These are phyloP conservation scores for Tulasnella sp. DNA, from an alignment of 768 basidiomycete species.

Conservation along the genomic window DNA sequence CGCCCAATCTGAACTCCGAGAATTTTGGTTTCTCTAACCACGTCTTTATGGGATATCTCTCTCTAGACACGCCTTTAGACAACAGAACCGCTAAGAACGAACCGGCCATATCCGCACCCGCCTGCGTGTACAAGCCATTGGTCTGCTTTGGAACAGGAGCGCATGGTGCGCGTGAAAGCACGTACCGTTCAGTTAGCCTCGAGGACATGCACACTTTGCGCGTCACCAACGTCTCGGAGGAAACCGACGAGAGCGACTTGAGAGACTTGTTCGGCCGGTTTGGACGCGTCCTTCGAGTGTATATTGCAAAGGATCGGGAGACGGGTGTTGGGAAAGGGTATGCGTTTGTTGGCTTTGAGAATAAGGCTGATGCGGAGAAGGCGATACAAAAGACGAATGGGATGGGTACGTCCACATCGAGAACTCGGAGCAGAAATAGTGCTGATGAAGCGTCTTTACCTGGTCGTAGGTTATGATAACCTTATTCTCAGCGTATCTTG, in stretches of 20 bases:
- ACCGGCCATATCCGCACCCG: conserved; percentile 35
- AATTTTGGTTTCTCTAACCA: background rate
- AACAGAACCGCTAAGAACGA: conserved; percentile 25
- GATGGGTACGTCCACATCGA: conserved; percentile 39
- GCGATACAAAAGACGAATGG: conserved; percentile 92
- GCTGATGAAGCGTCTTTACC: background rate
- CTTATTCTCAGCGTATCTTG: conserved; percentile 66
- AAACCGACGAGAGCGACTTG: conserved; percentile 89
- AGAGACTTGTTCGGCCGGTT: conserved; percentile 87
- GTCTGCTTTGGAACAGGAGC: conserved; percentile 63
- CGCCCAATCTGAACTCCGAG: too few relatives aligned
- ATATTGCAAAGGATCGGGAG: conserved; percentile 89
- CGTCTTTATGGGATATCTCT: background rate
- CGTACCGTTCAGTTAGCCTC: conserved; percentile 35
- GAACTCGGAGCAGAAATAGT: background rate
- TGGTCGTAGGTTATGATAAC: conserved; percentile 58
- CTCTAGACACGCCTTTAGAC: background rate
- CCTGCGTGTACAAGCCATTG: conserved; percentile 69
- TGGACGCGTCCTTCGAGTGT: conserved; percentile 79
- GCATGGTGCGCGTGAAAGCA: conserved; percentile 39
- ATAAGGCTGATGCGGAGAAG: conserved; percentile 65
- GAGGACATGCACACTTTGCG: conserved; percentile 95
- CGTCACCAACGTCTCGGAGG: conserved; percentile 93
- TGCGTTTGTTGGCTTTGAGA: conserved; percentile 95
- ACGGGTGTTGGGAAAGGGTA: conserved; percentile 94